phyloP scores from a whole-genome alignment of 1,139 yeast species.

The Yamadazyma songkhlaensis region DNA sequence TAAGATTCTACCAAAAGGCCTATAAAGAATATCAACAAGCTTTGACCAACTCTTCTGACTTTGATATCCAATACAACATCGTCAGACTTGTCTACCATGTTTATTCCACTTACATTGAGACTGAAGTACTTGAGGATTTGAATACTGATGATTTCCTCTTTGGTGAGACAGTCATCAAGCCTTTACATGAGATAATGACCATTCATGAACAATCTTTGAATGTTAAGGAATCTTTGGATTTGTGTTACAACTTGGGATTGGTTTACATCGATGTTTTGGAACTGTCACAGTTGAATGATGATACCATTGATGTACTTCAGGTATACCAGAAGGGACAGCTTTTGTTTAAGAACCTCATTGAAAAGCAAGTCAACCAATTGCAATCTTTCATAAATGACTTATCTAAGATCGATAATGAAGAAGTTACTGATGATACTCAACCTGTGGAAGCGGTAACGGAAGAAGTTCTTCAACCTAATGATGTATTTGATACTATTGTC shows the following conservation, averaged over 20 bases:
- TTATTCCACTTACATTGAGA: slow-evolving; percentile 39
- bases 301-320: slow-evolving; percentile 12
- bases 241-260: slow-evolving; percentile 44
- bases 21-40: slow-evolving; percentile 34
- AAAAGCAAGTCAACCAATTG: slow-evolving; percentile 24
- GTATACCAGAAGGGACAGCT: slow-evolving; percentile 18
- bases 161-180: slow-evolving; percentile 34
- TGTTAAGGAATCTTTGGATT: slow-evolving; percentile 27
- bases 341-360: slow-evolving; percentile 18
- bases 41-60: slow-evolving; percentile 6
- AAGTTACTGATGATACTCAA: not conserved
- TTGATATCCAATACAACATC: slow-evolving; percentile 47
- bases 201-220: slow-evolving; percentile 38
- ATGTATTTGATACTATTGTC: slow-evolving; percentile 35
- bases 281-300: slow-evolving; percentile 20
- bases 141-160: slow-evolving; percentile 41
- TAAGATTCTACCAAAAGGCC: slow-evolving; percentile 53
- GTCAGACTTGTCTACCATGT: slow-evolving; percentile 50
- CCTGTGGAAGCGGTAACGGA: slow-evolving; percentile 16
- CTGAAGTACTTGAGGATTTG: slow-evolving; percentile 29
- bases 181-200: slow-evolving; percentile 28
- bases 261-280: slow-evolving; percentile 50
- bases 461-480: slow-evolving; percentile 35
- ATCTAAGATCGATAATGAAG: slow-evolving; percentile 10
- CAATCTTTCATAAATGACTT: slow-evolving; percentile 28